Percentiles rank a stretch among this genome's conserved stretches.
Evolutionary conservation across 1,139 yeast species (phyloP).

Genomic region (Yamadazyma blattariae): DNA sequence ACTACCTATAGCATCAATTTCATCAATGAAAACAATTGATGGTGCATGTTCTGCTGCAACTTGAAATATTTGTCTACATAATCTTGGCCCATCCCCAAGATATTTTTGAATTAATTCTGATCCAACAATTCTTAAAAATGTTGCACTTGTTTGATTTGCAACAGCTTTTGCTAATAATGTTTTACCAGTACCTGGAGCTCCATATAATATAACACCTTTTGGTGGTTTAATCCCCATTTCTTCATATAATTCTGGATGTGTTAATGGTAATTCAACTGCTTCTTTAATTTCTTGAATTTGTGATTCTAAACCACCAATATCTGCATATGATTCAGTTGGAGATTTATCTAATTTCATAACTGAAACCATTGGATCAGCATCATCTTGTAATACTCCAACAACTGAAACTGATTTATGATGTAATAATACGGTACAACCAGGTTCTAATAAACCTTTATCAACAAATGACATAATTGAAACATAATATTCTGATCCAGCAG

Average conservation of each 20-base stretch:
- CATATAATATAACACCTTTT: slow-evolving; percentile 95
- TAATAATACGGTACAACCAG: slow-evolving; percentile 94
- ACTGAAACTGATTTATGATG: slow-evolving; percentile 95
- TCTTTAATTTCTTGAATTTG: slow-evolving; percentile 98
- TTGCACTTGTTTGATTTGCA: slow-evolving; percentile 96
- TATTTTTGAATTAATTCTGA: slow-evolving; percentile 96
- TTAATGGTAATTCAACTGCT: slow-evolving; percentile 93
- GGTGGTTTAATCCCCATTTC: slow-evolving; percentile 99
- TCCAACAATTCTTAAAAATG: slow-evolving; percentile 94
- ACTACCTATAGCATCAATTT: slow-evolving; percentile 98
- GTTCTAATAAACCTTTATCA: slow-evolving; percentile 92
- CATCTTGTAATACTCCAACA: slow-evolving; percentile 92
- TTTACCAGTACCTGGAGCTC: slow-evolving; percentile 99
- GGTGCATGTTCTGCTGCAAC: slow-evolving; percentile 98
- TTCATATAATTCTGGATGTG: slow-evolving; percentile 96
- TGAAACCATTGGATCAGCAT: slow-evolving; percentile 96
- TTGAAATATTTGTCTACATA: slow-evolving; percentile 92
- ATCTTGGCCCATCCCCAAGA: slow-evolving; percentile 96
- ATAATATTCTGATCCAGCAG: slow-evolving; percentile 96
- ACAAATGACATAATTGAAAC: slow-evolving; percentile 97
- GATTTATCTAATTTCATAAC: slow-evolving; percentile 98
- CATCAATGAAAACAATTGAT: slow-evolving; percentile 96
- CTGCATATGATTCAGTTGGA: slow-evolving; percentile 95
- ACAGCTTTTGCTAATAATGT: slow-evolving; percentile 97
- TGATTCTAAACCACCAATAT: slow-evolving; percentile 93